These are phyloP conservation scores for Pelargonium nanum DNA, from an alignment of 345 rosid genomes.

Conservation along the genomic window DNA sequence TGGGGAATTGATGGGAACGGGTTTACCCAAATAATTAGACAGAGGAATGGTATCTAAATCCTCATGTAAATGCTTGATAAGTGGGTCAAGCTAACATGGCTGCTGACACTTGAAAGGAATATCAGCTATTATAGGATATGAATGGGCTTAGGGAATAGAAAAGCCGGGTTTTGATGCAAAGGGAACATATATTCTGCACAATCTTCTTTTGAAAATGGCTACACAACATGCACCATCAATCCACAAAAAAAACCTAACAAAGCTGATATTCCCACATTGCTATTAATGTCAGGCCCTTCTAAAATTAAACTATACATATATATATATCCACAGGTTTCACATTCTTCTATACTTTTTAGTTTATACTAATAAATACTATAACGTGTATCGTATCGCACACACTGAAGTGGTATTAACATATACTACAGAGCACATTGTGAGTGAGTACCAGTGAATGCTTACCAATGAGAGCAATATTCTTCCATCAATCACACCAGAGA, in stretches of 20 bases:
- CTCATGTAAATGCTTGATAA: slow-evolving; percentile 14
- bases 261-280: slow-evolving; percentile 1
- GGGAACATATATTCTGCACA: slow-evolving; percentile 8
- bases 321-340: background rate
- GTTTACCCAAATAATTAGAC: slow-evolving; percentile 4
- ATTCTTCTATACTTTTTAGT: background rate
- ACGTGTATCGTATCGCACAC: background rate
- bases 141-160: slow-evolving; percentile 1
- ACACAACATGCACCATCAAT: slow-evolving; percentile 1
- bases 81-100: slow-evolving; percentile 22
- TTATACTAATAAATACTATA: background rate
- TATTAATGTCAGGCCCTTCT: background rate
- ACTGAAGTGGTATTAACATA: no score
- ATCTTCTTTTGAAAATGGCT: slow-evolving; percentile 2
- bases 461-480: background rate
- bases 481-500: background rate
- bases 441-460: background rate
- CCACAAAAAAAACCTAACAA: no score
- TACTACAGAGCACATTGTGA: background rate
- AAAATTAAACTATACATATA: background rate
- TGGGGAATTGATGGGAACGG: background rate
- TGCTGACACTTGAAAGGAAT: slow-evolving; percentile 12
- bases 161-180: slow-evolving; percentile 8
- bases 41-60: slow-evolving; percentile 30
- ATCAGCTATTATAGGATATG: background rate